Conservation (phyloP, 2,329 filamentous ascomycete genomes). For the Salinomyces thailandicus region DNA sequence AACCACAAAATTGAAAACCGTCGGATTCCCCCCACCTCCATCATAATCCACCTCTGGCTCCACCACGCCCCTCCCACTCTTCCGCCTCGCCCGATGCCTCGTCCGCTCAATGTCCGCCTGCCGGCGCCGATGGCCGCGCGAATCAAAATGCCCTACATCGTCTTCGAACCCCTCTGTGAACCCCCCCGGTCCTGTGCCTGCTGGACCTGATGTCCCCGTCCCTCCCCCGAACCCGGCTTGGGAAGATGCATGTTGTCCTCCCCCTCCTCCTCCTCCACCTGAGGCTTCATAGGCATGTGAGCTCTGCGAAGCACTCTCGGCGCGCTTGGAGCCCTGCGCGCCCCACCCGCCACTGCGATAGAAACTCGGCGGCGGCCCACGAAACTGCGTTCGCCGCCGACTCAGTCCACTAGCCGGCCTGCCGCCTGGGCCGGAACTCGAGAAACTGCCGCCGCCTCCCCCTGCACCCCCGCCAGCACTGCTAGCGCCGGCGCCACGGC, state of each 20-base stretch:
- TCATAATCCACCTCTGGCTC: slow-evolving; percentile 11
- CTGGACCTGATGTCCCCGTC: slow-evolving; percentile 9
- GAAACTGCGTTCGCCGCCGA: slow-evolving; percentile 63
- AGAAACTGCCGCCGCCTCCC: slow-evolving; percentile 39
- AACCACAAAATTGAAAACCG: slow-evolving; percentile 24
- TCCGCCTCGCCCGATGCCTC: slow-evolving; percentile 14
- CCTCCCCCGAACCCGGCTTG: slow-evolving; percentile 5
- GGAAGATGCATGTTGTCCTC: slow-evolving; percentile 21
- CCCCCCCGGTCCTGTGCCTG: slow-evolving; percentile 35
- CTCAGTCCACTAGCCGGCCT: slow-evolving; percentile 74
- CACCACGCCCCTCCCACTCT: slow-evolving; percentile 10
- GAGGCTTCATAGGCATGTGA: slow-evolving; percentile 20
- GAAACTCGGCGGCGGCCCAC: slow-evolving; percentile 81
- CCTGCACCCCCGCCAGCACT: not conserved
- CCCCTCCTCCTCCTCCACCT: slow-evolving; percentile 31
- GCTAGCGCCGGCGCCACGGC: not conserved
- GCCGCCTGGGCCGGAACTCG: slow-evolving; percentile 48
- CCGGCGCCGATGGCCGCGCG: slow-evolving; percentile 59
- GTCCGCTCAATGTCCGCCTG: slow-evolving; percentile 47
- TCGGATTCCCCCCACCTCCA: slow-evolving; percentile 12
- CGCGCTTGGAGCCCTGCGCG: slow-evolving; percentile 48
- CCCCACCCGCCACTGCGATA: slow-evolving; percentile 76
- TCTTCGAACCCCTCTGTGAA: slow-evolving; percentile 48
- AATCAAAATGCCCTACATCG: slow-evolving; percentile 69
- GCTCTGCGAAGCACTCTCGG: slow-evolving; percentile 30